Percentiles rank a stretch among this genome's conserved stretches.
Evolutionary conservation across 345 rosid species (phyloP).

Genomic region (Pistacia vera): DNA sequence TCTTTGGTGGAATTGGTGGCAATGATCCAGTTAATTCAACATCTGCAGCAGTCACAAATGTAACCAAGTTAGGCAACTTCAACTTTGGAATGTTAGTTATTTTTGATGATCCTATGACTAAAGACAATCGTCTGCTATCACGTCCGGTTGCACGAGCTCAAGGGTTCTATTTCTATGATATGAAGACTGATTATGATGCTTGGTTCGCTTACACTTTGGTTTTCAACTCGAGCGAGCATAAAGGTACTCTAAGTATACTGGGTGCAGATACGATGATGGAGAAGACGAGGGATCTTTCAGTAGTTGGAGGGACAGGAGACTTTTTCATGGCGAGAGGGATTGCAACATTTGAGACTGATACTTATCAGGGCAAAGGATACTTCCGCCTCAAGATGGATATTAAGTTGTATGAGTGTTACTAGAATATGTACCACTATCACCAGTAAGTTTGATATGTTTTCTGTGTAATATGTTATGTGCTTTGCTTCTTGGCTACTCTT

Average conservation of each 20-base stretch:
- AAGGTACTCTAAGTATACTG: conserved; percentile 60
- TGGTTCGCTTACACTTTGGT: conserved; percentile 69
- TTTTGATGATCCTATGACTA: conserved; percentile 62
- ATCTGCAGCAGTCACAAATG: conserved; percentile 34
- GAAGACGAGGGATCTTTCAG: conserved; percentile 71
- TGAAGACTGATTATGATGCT: conserved; percentile 42
- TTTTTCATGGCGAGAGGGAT: conserved; percentile 84
- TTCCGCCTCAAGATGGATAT: conserved; percentile 59
- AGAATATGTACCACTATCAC: not conserved
- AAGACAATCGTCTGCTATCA: conserved; percentile 45
- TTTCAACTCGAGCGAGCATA: conserved; percentile 60
- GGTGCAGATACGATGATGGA: conserved; percentile 69
- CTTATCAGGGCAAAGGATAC: conserved; percentile 58
- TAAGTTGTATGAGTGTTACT: conserved; percentile 53
- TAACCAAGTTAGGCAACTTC: conserved; percentile 44
- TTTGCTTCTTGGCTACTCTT: no score
- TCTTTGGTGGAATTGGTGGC: conserved; percentile 26
- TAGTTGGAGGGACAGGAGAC: conserved; percentile 80
- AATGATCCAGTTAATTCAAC: conserved; percentile 50
- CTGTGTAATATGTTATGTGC: no score
- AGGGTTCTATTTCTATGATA: conserved; percentile 70
- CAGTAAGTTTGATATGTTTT: not conserved
- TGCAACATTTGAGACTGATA: conserved; percentile 51
- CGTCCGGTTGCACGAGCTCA: conserved; percentile 54
- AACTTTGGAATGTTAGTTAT: conserved; percentile 51